Evolutionary conservation across 2,329 filamentous ascomycete genomes (phyloP).

Genomic region (Penicillium decumbens): DNA sequence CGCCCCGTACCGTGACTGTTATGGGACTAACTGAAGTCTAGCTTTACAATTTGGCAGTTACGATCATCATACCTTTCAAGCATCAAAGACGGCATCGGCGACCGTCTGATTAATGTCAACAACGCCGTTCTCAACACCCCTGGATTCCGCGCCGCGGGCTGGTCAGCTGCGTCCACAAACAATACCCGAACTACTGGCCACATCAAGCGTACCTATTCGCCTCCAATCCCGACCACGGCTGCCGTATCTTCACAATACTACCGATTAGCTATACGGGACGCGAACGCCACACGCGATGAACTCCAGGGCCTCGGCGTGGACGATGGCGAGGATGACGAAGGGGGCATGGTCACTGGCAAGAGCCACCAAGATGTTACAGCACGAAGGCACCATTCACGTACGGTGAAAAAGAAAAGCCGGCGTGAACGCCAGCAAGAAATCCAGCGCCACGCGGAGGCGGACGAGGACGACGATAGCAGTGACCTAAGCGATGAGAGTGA

Average conservation of each 20-base stretch:
- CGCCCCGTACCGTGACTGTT: not conserved
- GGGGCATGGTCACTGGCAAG: conserved; percentile 59
- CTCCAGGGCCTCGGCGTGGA: conserved; percentile 35
- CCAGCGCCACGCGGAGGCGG: conserved; percentile 52
- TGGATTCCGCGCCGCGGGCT: conserved; percentile 61
- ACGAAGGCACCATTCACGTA: conserved; percentile 35
- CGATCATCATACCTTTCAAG: conserved; percentile 60
- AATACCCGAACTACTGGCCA: conserved; percentile 45
- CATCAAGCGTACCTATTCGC: conserved; percentile 61
- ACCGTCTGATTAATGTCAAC: conserved; percentile 62
- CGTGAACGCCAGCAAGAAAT: conserved; percentile 45
- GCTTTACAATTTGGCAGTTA: conserved; percentile 63
- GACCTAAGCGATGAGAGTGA: conserved; percentile 64
- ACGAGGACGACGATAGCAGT: conserved; percentile 60
- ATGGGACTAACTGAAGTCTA: conserved; percentile 27
- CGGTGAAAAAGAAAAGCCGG: conserved; percentile 30
- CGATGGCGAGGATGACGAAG: conserved; percentile 58
- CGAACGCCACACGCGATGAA: conserved; percentile 27
- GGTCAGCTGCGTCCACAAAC: conserved; percentile 43
- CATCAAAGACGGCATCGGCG: conserved; percentile 63
- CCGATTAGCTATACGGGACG: conserved; percentile 42
- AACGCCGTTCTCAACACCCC: conserved; percentile 59
- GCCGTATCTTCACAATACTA: conserved; percentile 61
- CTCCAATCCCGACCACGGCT: conserved; percentile 57
- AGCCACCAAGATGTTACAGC: conserved; percentile 55